Conservation (phyloP, 257 asterid species). For the Plantago ovata region DNA sequence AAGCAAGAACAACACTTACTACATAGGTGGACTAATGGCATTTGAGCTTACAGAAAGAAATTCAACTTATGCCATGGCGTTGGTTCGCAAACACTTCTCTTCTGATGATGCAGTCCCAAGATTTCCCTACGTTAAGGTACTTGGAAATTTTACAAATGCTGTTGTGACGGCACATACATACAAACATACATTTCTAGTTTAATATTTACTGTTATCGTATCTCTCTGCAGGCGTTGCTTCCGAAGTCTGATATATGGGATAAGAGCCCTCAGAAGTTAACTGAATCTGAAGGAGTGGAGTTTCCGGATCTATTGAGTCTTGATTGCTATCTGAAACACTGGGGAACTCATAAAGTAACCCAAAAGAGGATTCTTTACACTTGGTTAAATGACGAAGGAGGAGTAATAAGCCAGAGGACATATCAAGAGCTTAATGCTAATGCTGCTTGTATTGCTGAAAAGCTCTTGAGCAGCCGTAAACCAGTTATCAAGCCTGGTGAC, state of each 20-base stretch:
- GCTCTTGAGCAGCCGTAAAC: conserved; percentile 60
- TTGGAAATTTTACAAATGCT: conserved; percentile 16
- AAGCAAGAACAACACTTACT: conserved; percentile 71
- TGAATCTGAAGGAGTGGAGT: conserved; percentile 50
- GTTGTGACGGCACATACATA: background rate
- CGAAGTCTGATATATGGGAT: conserved; percentile 31
- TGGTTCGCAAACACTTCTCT: conserved; percentile 56
- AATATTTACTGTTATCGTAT: conserved; percentile 6
- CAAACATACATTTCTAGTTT: background rate
- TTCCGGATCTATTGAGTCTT: conserved; percentile 59
- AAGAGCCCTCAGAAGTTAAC: conserved; percentile 37
- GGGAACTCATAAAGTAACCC: conserved; percentile 48
- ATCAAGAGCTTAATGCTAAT: conserved; percentile 53
- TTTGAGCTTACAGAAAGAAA: conserved; percentile 91
- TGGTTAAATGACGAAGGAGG: conserved; percentile 75
- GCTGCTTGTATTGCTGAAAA: conserved; percentile 66
- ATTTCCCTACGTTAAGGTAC: conserved; percentile 77
- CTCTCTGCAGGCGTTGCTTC: conserved; percentile 56
- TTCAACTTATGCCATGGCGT: conserved; percentile 63
- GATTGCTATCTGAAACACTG: conserved; percentile 68
- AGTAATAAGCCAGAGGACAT: conserved; percentile 44
- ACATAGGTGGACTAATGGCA: conserved; percentile 81
- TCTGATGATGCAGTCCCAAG: conserved; percentile 46
- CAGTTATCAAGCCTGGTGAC: conserved; percentile 58
- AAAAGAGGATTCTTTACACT: conserved; percentile 55